Evolutionary conservation across 371 early-diverging fungal genomes (phyloP).

Genomic region (Actinomucor elegans): DNA sequence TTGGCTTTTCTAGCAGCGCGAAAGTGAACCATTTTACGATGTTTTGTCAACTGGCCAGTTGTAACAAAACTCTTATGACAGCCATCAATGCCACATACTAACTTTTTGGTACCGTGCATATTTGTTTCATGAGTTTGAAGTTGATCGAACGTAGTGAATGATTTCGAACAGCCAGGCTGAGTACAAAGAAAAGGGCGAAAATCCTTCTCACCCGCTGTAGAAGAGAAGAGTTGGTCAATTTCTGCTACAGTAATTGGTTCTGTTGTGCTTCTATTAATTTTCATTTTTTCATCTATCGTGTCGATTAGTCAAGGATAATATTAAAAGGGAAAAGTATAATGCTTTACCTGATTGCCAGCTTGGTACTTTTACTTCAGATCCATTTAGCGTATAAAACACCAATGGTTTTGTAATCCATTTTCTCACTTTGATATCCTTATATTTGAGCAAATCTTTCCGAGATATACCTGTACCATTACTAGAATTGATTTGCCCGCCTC

Average conservation of each 20-base stretch:
- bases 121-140: conserved; percentile 51
- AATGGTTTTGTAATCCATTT: conserved; percentile 30
- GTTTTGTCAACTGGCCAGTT: conserved; percentile 48
- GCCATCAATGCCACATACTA: conserved; percentile 49
- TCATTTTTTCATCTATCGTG: conserved; percentile 40
- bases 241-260: conserved; percentile 46
- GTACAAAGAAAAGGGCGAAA: conserved; percentile 51
- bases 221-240: conserved; percentile 47
- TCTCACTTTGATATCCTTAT: conserved; percentile 39
- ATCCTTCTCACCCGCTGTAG: conserved; percentile 44
- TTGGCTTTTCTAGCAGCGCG: conserved; percentile 48
- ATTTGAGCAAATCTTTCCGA: conserved; percentile 32
- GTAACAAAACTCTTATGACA: conserved; percentile 54
- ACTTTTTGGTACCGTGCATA: conserved; percentile 51
- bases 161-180: conserved; percentile 46
- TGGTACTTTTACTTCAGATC: conserved; percentile 23
- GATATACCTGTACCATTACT: not conserved
- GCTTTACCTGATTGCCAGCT: conserved; percentile 36
- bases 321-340: not conserved
- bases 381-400: conserved; percentile 37
- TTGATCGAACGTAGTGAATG: conserved; percentile 46
- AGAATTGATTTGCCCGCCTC: too few species aligned
- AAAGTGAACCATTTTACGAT: conserved; percentile 57
- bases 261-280: conserved; percentile 33
- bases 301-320: not conserved